Evolutionary conservation across 1,139 yeast species (phyloP).

Genomic region (Pichia sp.): DNA sequence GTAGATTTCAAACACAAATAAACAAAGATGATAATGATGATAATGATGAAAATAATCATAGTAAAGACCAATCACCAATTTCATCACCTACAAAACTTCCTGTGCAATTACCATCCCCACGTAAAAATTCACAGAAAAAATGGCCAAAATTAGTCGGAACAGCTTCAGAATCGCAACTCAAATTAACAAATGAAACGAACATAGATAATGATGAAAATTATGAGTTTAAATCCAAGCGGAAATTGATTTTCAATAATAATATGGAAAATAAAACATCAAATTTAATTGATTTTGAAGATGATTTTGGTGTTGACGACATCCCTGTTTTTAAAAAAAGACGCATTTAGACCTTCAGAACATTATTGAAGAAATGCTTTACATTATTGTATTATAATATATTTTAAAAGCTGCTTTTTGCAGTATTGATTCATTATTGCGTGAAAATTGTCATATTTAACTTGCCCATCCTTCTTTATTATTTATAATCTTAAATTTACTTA

Average conservation of each 20-base stretch:
- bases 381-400: too few relatives aligned
- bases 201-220: conserved; percentile 6
- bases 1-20: conserved; percentile 19
- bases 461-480: too few relatives aligned
- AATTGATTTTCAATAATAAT: conserved; percentile 1
- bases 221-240: conserved; percentile 9
- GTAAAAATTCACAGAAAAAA: conserved; percentile 28
- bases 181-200: conserved; percentile 1
- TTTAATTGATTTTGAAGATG: conserved; percentile 7
- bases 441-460: too few relatives aligned
- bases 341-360: too few relatives aligned
- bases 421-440: too few relatives aligned
- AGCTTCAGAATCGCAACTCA: conserved; percentile 32
- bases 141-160: conserved; percentile 33
- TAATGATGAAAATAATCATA: background rate
- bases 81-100: conserved; percentile 10
- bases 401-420: too few relatives aligned
- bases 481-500: too few relatives aligned
- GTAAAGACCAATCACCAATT: too few relatives aligned
- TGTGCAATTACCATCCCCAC: conserved; percentile 30
- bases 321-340: conserved; percentile 12
- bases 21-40: background rate
- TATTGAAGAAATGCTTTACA: too few relatives aligned
- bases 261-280: background rate
- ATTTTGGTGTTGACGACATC: conserved; percentile 10